Conservation (phyloP, 2,329 filamentous ascomycete species). For the Fusarium metavorans region DNA sequence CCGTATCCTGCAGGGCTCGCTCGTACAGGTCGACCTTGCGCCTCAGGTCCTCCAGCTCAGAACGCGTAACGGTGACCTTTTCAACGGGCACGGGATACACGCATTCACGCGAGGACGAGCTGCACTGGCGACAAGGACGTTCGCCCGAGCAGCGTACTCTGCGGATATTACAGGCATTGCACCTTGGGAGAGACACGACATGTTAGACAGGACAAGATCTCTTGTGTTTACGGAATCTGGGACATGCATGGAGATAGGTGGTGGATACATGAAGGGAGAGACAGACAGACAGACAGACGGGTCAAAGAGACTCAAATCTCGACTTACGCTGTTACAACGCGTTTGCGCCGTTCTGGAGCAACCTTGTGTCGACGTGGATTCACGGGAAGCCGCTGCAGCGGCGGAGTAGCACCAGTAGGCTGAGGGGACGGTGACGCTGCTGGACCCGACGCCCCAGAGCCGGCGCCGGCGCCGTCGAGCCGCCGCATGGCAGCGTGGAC, state of each 20-base stretch:
- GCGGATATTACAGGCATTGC: slow-evolving; percentile 65
- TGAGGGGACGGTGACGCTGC: slow-evolving; percentile 25
- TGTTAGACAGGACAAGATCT: slow-evolving; percentile 24
- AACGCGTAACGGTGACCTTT: slow-evolving; percentile 56
- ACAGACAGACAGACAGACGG: not conserved
- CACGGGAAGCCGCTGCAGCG: slow-evolving; percentile 58
- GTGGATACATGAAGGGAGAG: not conserved
- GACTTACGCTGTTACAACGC: slow-evolving; percentile 63
- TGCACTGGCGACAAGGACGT: slow-evolving; percentile 61
- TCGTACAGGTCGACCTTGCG: slow-evolving; percentile 56
- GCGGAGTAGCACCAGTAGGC: slow-evolving; percentile 34
- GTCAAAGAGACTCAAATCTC: slow-evolving; percentile 8
- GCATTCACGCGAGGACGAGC: slow-evolving; percentile 57
- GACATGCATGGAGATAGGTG: not conserved
- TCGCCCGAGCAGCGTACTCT: slow-evolving; percentile 66
- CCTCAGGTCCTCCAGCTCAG: slow-evolving; percentile 57
- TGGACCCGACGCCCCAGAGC: slow-evolving; percentile 7
- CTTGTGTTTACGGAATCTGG: not conserved
- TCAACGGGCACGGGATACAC: slow-evolving; percentile 59
- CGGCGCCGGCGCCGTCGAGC: slow-evolving; percentile 18
- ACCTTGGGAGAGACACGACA: slow-evolving; percentile 49
- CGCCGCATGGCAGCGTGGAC: slow-evolving; percentile 23
- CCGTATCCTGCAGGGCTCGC: slow-evolving; percentile 51
- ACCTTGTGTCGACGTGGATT: slow-evolving; percentile 64
- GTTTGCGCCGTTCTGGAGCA: slow-evolving; percentile 59